Evolutionary conservation across 768 basidiomycete species (phyloP).

Genomic region (Hypholoma sublateritium): DNA sequence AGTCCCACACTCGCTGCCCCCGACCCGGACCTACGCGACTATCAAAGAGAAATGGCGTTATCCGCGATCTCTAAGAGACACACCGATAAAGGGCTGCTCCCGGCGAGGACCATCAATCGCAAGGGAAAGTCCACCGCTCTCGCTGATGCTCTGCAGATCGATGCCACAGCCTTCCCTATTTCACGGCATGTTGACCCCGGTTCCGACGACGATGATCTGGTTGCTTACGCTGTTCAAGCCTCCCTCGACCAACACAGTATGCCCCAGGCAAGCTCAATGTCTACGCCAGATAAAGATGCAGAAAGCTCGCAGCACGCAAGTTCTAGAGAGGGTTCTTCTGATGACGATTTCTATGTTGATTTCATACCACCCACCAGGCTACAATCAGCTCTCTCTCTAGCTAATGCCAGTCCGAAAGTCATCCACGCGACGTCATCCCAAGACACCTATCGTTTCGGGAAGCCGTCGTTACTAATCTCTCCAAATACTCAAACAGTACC

Average conservation of each 20-base stretch:
- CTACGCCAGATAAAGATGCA: background rate
- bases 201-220: slow-evolving; percentile 21
- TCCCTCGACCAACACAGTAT: slow-evolving; percentile 17
- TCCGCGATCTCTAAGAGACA: slow-evolving; percentile 54
- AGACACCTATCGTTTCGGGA: slow-evolving; percentile 6
- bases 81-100: slow-evolving; percentile 34
- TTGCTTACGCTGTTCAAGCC: slow-evolving; percentile 23
- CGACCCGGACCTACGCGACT: slow-evolving; percentile 66
- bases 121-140: slow-evolving; percentile 42
- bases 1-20: slow-evolving; percentile 35
- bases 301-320: background rate
- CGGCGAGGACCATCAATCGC: slow-evolving; percentile 30
- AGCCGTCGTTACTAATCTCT: slow-evolving; percentile 19
- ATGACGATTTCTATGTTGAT: slow-evolving; percentile 42
- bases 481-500: slow-evolving; percentile 2
- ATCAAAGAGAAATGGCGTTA: slow-evolving; percentile 61
- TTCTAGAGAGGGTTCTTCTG: slow-evolving; percentile 16
- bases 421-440: slow-evolving; percentile 15
- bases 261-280: background rate
- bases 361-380: slow-evolving; percentile 48
- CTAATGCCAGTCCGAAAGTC: slow-evolving; percentile 47
- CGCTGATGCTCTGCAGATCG: slow-evolving; percentile 35
- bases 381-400: slow-evolving; percentile 69
- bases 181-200: slow-evolving; percentile 20
- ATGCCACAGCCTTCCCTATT: background rate